A percentile compares a stretch with the other conserved stretches of the same genome.
These are phyloP conservation scores for Nemophila menziesii DNA, from an alignment of 257 asterid genomes.

Conservation along the genomic window DNA sequence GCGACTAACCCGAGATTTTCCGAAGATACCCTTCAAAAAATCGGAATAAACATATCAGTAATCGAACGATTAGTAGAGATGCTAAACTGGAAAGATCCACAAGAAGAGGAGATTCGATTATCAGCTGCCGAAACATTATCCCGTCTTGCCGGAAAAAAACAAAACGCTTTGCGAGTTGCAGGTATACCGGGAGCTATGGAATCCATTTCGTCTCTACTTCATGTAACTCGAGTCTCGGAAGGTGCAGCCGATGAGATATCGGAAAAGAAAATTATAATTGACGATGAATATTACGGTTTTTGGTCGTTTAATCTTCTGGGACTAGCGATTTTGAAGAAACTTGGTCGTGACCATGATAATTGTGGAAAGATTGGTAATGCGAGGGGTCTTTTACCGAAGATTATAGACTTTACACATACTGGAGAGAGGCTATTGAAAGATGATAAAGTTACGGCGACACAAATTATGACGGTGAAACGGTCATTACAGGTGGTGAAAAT, in stretches of 20 bases:
- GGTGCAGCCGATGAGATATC: slow-evolving; percentile 64
- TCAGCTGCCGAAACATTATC: slow-evolving; percentile 72
- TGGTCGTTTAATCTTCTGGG: slow-evolving; percentile 85
- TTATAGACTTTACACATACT: slow-evolving; percentile 62
- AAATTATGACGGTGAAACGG: slow-evolving; percentile 50
- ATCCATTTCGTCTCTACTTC: slow-evolving; percentile 68
- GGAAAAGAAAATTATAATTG: slow-evolving; percentile 40
- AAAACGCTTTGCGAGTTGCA: slow-evolving; percentile 59
- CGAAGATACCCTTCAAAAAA: slow-evolving; percentile 76
- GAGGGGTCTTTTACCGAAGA: slow-evolving; percentile 65
- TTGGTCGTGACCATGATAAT: slow-evolving; percentile 74
- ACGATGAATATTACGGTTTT: slow-evolving; percentile 31
- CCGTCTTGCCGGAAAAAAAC: slow-evolving; percentile 47
- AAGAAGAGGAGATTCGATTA: slow-evolving; percentile 67
- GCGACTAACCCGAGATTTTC: slow-evolving; percentile 34
- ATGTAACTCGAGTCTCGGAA: slow-evolving; percentile 30
- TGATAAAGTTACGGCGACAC: slow-evolving; percentile 45
- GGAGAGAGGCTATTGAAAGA: slow-evolving; percentile 51
- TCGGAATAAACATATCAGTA: slow-evolving; percentile 54
- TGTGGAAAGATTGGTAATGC: slow-evolving; percentile 81
- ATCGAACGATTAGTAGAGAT: slow-evolving; percentile 79
- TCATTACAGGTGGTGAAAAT: slow-evolving; percentile 72
- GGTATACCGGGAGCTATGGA: slow-evolving; percentile 80
- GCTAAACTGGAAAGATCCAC: slow-evolving; percentile 82
- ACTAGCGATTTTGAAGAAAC: slow-evolving; percentile 70